Evolutionary conservation across 441 rosid genomes (phyloP).

Genomic region (Metrosideros polymorpha): DNA sequence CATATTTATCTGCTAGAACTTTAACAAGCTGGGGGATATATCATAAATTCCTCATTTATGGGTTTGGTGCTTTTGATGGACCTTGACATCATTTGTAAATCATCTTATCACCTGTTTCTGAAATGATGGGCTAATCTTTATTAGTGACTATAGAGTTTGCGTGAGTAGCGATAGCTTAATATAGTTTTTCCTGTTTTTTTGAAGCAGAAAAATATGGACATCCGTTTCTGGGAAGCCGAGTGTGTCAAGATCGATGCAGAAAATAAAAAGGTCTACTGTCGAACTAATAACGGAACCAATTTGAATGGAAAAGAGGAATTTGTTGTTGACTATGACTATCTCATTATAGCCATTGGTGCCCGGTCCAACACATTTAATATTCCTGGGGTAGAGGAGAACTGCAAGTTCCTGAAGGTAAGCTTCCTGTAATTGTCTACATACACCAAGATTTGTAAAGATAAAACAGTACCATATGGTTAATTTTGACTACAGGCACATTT

Average conservation of each 20-base stretch:
- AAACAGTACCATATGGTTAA: not conserved
- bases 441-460: not conserved
- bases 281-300: constrained; percentile 30
- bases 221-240: constrained; percentile 74
- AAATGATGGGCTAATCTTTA: not conserved
- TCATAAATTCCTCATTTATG: not conserved
- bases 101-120: not conserved
- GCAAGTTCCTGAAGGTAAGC: constrained; percentile 86
- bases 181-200: not conserved
- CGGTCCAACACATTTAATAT: constrained; percentile 92
- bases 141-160: not conserved
- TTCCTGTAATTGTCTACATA: not conserved
- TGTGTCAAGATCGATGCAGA: constrained; percentile 78
- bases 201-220: constrained; percentile 53
- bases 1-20: not conserved
- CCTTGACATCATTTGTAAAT: not conserved
- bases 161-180: not conserved
- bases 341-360: constrained; percentile 92
- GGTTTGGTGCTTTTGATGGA: not conserved
- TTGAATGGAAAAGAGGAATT: constrained; percentile 60
- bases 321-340: constrained; percentile 76
- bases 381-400: constrained; percentile 87
- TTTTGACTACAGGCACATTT: not conserved
- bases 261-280: constrained; percentile 73
- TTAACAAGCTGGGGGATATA: not conserved